Evolutionary conservation across 495 filamentous ascomycete genomes (phyloP).

Genomic region (Penicillium salamii): DNA sequence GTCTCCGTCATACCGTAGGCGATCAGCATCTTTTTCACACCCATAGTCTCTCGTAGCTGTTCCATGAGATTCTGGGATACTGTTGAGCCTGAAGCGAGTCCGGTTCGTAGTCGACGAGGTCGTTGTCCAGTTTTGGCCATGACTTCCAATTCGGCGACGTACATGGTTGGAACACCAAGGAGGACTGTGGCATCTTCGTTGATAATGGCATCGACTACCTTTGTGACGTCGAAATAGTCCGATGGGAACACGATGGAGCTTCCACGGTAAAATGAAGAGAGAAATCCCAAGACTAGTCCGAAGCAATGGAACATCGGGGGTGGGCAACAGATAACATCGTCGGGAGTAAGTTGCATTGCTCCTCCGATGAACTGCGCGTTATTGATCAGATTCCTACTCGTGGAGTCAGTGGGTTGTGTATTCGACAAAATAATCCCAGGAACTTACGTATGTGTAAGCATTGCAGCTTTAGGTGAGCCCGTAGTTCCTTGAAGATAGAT

Average conservation of each 20-base stretch:
- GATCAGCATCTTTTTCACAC: conserved; percentile 18
- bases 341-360: conserved; percentile 63
- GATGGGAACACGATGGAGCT: conserved; percentile 35
- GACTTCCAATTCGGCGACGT: conserved; percentile 70
- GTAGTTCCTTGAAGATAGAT: conserved; percentile 54
- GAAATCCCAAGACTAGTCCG: conserved; percentile 78
- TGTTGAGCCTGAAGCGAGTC: conserved; percentile 15
- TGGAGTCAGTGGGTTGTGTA: background rate
- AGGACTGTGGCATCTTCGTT: conserved; percentile 68
- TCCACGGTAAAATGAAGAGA: conserved; percentile 76
- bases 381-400: conserved; percentile 64
- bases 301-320: conserved; percentile 87
- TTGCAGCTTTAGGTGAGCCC: conserved; percentile 75
- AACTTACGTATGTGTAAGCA: conserved; percentile 64
- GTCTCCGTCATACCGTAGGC: conserved; percentile 26
- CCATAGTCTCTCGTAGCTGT: conserved; percentile 14
- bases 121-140: conserved; percentile 29
- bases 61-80: conserved; percentile 18
- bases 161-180: conserved; percentile 90
- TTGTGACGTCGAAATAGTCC: conserved; percentile 20
- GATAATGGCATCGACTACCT: conserved; percentile 59
- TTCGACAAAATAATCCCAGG: background rate
- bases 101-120: conserved; percentile 15
- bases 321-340: conserved; percentile 70
- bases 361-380: conserved; percentile 71